These are phyloP conservation scores for Colletotrichum sp. DNA, from an alignment of 2,329 filamentous ascomycete species.

Conservation along the genomic window DNA sequence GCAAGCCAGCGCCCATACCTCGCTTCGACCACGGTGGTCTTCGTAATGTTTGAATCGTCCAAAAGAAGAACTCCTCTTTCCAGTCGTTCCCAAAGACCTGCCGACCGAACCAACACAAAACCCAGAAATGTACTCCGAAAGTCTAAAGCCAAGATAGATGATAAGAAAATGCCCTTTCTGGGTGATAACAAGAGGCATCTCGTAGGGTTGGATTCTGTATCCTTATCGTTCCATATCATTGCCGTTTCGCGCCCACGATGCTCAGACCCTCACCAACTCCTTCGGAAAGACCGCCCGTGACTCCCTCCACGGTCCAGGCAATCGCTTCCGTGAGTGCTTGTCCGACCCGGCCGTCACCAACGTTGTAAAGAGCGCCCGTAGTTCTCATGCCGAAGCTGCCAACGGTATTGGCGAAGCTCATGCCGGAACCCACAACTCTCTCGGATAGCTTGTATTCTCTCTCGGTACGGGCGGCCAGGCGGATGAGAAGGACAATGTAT, in stretches of 20 bases:
- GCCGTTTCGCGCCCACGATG: slow-evolving; percentile 12
- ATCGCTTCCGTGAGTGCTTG: slow-evolving; percentile 59
- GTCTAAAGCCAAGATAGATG: background rate
- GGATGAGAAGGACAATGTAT: slow-evolving; percentile 60
- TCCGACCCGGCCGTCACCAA: slow-evolving; percentile 71
- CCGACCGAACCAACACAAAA: background rate
- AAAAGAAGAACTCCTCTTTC: background rate
- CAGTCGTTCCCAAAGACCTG: background rate
- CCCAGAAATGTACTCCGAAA: slow-evolving; percentile 1
- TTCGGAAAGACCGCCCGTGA: slow-evolving; percentile 71
- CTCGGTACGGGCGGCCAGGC: slow-evolving; percentile 65
- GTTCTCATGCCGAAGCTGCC: slow-evolving; percentile 57
- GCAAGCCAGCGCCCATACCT: background rate
- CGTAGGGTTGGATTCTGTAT: background rate
- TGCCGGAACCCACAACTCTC: slow-evolving; percentile 55
- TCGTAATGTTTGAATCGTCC: background rate
- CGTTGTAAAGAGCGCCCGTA: slow-evolving; percentile 59
- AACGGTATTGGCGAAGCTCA: slow-evolving; percentile 58
- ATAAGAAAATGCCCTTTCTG: background rate
- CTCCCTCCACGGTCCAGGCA: slow-evolving; percentile 66
- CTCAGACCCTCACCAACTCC: slow-evolving; percentile 52
- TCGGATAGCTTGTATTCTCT: slow-evolving; percentile 69
- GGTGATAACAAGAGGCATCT: background rate
- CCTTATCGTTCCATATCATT: background rate
- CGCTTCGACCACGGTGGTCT: background rate